Base-by-base conservation (phyloP, 2,329 filamentous ascomycete genomes). In the Aaosphaeria arxii region DNA sequence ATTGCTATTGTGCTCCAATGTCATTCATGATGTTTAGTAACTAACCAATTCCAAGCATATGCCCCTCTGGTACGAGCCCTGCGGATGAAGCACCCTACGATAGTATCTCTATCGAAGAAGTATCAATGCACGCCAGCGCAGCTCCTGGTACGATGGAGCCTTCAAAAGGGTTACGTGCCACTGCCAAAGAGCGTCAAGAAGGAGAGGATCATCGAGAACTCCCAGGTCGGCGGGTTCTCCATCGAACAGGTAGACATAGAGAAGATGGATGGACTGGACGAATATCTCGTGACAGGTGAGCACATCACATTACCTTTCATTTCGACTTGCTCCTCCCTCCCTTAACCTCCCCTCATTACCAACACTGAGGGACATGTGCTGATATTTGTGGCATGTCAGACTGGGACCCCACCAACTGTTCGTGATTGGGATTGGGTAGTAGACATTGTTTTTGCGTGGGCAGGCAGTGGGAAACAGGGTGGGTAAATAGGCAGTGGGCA, bases 81-180 rank as follows among this genome's bases (percentile, higher is more conserved):
- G 69, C 77, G 87, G 13, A 86, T 94, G 79, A 78, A 76, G 42
- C 81, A 94, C 57, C 81, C 82, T 0, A 79, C 75, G 2, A 80
- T 94, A 54, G 68, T 78, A 2, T 68, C 75, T 11, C 64, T 94
- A 29, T 77, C 86, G 4, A 77, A 80, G 60, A 87, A 87, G 65
- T 89, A 94, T 69, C 70, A 68, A 0, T 89, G 85, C 64, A 85
- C 84, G 0, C 80, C 85, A 1, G 88, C 84, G 4, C 89, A 94
- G 68, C 72, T 95, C 33, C 73, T 94, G 65, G 78, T 95, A 42
- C 80, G 87, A 47, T 94, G 89, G 89, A 86, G 83, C 46, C 69
- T 92, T 54, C 88, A 94, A 67, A 81, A 90, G 62, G 83, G 82
- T 33, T 85, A 85, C 58, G 81, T 90, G 40, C 83, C 86, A 4